A percentile compares a stretch with the other conserved stretches of the same genome.
Evolutionary conservation across 2,329 filamentous ascomycete genomes (phyloP).

Genomic region (Penicillium sp.): DNA sequence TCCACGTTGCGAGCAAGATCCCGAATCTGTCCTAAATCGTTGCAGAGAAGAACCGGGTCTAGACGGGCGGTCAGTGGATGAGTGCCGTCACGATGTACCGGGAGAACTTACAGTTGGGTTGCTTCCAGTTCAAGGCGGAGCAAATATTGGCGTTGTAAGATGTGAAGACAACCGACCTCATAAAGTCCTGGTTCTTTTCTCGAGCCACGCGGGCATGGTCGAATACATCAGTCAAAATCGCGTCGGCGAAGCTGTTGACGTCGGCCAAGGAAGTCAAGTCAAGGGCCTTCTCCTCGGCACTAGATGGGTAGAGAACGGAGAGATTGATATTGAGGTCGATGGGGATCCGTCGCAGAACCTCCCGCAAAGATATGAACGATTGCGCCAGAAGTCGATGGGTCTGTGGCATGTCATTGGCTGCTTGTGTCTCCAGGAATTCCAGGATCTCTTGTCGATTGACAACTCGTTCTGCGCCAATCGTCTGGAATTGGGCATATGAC

Average conservation of each 20-base stretch:
- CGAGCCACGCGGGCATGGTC: conserved; percentile 74
- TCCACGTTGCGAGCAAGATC: conserved; percentile 36
- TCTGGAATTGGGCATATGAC: conserved; percentile 58
- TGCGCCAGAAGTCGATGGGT: conserved; percentile 68
- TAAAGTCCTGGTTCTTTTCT: conserved; percentile 62
- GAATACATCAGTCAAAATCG: conserved; percentile 79
- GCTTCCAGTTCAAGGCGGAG: conserved; percentile 97
- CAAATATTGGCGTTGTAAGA: conserved; percentile 88
- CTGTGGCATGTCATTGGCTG: conserved; percentile 50
- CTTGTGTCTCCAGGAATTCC: conserved; percentile 31
- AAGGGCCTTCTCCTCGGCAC: conserved; percentile 64
- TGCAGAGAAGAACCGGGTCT: conserved; percentile 91
- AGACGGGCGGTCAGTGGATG: conserved; percentile 1
- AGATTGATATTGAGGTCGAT: conserved; percentile 80
- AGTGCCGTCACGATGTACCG: not conserved
- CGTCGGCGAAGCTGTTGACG: conserved; percentile 81
- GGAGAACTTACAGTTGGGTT: conserved; percentile 74
- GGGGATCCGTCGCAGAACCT: conserved; percentile 71
- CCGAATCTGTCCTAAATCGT: conserved; percentile 67
- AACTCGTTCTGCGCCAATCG: conserved; percentile 39
- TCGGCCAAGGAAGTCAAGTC: conserved; percentile 71
- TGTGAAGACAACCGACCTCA: conserved; percentile 87
- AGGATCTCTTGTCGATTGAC: conserved; percentile 26
- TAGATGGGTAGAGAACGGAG: conserved; percentile 81
- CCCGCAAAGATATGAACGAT: conserved; percentile 72